phyloP scores from a whole-genome alignment of 2,329 filamentous ascomycete species.

The Penicillium paneum region DNA sequence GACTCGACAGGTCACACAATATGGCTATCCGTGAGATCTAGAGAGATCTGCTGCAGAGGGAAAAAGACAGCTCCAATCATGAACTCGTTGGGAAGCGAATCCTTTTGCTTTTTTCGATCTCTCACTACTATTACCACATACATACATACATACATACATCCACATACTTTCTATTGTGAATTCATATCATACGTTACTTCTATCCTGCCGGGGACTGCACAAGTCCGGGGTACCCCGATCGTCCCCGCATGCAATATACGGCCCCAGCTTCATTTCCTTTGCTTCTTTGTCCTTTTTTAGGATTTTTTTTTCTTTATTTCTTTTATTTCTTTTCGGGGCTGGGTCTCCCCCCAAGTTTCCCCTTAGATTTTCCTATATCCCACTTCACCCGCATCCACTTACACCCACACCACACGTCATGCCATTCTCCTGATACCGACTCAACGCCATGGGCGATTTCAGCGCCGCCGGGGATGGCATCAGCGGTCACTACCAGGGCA shows the following conservation, averaged over 20 bases:
- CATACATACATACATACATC: no score
- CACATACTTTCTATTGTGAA: no score
- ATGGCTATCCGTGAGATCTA: neutral
- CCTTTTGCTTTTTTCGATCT: constrained; percentile 1
- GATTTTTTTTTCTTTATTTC: neutral
- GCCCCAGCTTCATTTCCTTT: neutral
- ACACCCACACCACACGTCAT: neutral
- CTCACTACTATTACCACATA: neutral
- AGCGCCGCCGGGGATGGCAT: constrained; percentile 35
- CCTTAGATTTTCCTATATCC: neutral
- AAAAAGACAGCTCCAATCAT: constrained; percentile 1
- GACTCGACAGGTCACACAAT: neutral
- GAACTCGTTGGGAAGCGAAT: neutral
- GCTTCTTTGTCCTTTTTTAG: constrained; percentile 1
- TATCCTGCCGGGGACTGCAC: no score
- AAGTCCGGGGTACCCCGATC: neutral
- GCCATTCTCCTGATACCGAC: constrained; percentile 2
- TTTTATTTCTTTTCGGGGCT: neutral
- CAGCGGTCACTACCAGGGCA: constrained; percentile 36
- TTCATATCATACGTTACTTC: neutral
- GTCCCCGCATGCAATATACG: constrained; percentile 6
- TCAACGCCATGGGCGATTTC: constrained; percentile 25
- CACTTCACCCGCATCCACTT: neutral
- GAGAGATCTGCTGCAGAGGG: neutral
- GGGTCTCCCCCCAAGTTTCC: neutral